Percentiles rank a stretch among this genome's conserved stretches.
phyloP scores from a whole-genome alignment of 495 filamentous ascomycete genomes.

The Hypoxylon lienhwacheense region DNA sequence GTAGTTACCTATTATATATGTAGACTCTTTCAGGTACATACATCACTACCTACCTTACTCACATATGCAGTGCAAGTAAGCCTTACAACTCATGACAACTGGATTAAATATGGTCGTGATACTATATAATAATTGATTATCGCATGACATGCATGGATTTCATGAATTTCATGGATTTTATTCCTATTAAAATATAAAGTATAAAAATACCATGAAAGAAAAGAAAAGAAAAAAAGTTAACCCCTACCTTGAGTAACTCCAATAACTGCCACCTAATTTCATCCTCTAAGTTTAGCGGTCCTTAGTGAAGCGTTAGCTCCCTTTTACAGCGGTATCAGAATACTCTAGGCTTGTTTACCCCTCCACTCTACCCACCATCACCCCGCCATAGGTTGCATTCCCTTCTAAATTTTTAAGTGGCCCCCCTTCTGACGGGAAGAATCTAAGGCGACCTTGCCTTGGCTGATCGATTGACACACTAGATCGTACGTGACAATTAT shows the following conservation, averaged over 20 bases:
- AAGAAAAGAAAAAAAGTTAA: not conserved
- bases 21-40: not conserved
- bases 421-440: too few relatives aligned
- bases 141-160: conserved; percentile 8
- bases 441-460: too few relatives aligned
- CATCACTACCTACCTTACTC: not conserved
- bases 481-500: conserved; percentile 23
- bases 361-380: conserved; percentile 11
- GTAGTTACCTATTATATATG: not conserved
- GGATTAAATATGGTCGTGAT: not conserved
- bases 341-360: conserved; percentile 21
- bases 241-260: not conserved
- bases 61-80: not conserved
- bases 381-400: conserved; percentile 9
- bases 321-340: conserved; percentile 2
- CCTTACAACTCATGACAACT: not conserved
- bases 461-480: conserved; percentile 17
- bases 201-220: too few relatives aligned
- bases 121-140: too few relatives aligned
- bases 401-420: too few relatives aligned
- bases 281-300: conserved; percentile 19
- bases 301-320: conserved; percentile 15
- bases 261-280: not conserved
- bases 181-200: too few relatives aligned
- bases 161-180: too few relatives aligned